Evolutionary conservation across 805 yeast species (phyloP), one percentile per base, ranked within the genome.

Genomic region (Sugiyamaella valdiviana): DNA sequence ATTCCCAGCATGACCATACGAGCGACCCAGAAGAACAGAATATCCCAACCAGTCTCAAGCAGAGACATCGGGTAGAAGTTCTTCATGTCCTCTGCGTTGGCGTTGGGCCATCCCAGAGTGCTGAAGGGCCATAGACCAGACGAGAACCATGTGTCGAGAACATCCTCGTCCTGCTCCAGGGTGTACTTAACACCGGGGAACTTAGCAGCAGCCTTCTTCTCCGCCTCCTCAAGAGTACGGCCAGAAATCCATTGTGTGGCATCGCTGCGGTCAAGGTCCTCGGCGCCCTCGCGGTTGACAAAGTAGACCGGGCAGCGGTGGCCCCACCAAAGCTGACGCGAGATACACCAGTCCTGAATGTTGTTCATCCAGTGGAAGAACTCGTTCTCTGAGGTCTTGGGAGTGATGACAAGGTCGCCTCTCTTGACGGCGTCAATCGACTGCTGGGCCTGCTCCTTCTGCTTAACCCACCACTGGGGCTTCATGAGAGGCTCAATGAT

Each of bases 391-490:
- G 96, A 89, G 17, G 90, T 73, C 69, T 85, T 83, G 58, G 99
- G 99, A 47, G 82, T 72, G 62, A 93, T 87, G 48, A 79, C 78
- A 61, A 91, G 78, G 46, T 80, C 79, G 56, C 97, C 97, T 35
- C 75, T 74, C 68, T 78, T 80, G 51, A 91, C 96, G 47, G 88
- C 97, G 46, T 79, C 75, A 58, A 90, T 81, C 49, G 96, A 96
- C 51, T 77, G 88, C 56, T 76, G 73, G 45, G 98, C 99, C 85
- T 88, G 85, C 49, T 82, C 85, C 61, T 76, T 76, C 72, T 90
- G 96, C 52, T 86, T 73, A 57, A 93, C 97, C 97, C 97, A 93
- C 99, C 99, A 93, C 74, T 93, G 99, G 53, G 99, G 99, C 73
- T 93, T 93, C 72, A 93, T 76, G 63, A 87, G 74, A 46, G 99